Base-by-base conservation (phyloP, 306 rosid species). In the Prunus mume region DNA sequence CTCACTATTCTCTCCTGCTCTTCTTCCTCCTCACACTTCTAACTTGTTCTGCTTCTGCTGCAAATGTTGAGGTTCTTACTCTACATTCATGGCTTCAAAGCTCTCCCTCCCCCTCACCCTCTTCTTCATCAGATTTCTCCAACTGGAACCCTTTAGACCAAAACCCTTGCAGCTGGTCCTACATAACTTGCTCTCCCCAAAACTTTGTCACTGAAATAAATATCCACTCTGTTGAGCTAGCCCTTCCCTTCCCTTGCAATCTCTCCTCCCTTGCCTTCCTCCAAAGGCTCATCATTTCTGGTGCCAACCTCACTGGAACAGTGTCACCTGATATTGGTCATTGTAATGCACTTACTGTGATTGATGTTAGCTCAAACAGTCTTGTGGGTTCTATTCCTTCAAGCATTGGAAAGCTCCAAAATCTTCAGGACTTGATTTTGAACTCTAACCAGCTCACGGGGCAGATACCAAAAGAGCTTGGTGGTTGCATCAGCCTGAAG, bases 371-470 rank as follows among this genome's bases (percentile, higher is more conserved):
- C 82, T 88, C 89, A 54, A 93, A 91, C 77, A 69, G 86, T 83
- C 92, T 93, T 46, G 89, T 46, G 10, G 97, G 97, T 24, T 38
- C 3, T 13, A 86, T 93, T 71, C 97, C 98, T 75, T 12, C 82
- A 8, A 84, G 80, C 73, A 74, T 88, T n/a, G 92, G 97, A 4
- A 91, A 78, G 76, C 92, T 93, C 1, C 69, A 28, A 68, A 87
- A 87, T 52, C 96, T 93, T 13, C 89, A 85, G 80, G 81, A 80
- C 71, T 81, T 93, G 83, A 81, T 72, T 74, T 74, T 93, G 79
- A 89, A 88, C 81, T 90, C 93, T 30, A 93, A 93, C 78, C 89
- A 83, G 76, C 90, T 93, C 52, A 83, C 88, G 17, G 98, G 97
- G n/a, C 75, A 80, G 64, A 85, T 93, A 45, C 98, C 97, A 34